phyloP scores from a whole-genome alignment of 2,329 filamentous ascomycete species.

The Zymoseptoria brevis region DNA sequence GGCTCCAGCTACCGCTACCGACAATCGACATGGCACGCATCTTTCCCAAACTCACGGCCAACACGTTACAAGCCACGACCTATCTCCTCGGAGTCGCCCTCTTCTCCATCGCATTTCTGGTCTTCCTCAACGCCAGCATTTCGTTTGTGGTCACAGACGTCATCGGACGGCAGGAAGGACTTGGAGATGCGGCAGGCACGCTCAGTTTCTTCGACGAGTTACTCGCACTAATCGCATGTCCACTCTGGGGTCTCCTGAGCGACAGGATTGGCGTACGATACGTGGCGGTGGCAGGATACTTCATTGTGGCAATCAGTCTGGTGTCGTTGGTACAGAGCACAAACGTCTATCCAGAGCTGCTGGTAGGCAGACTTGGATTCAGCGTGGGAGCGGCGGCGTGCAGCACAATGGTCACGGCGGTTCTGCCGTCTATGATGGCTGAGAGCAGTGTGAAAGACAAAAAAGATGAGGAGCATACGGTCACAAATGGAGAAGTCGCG shows the following conservation, averaged over 20 bases:
- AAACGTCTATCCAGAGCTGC: constrained; percentile 81
- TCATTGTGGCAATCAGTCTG: constrained; percentile 69
- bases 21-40: constrained; percentile 20
- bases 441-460: constrained; percentile 6
- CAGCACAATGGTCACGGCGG: constrained; percentile 93
- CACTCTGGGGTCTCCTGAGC: constrained; percentile 68
- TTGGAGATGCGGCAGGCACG: constrained; percentile 76
- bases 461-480: constrained; percentile 7
- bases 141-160: constrained; percentile 80
- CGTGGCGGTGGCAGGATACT: constrained; percentile 64
- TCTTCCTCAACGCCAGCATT: constrained; percentile 78
- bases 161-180: constrained; percentile 62
- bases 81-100: constrained; percentile 77
- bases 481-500: constrained; percentile 14
- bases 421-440: constrained; percentile 63
- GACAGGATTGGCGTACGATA: constrained; percentile 66
- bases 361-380: constrained; percentile 79
- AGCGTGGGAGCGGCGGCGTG: constrained; percentile 81
- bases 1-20: background rate
- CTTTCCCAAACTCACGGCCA: constrained; percentile 44
- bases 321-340: constrained; percentile 75
- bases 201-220: constrained; percentile 79
- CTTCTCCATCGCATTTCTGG: constrained; percentile 81
- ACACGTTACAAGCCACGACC: constrained; percentile 50
- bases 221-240: constrained; percentile 72